phyloP scores from a whole-genome alignment of 2,329 filamentous ascomycete species.

The Gremmenia infestans region DNA sequence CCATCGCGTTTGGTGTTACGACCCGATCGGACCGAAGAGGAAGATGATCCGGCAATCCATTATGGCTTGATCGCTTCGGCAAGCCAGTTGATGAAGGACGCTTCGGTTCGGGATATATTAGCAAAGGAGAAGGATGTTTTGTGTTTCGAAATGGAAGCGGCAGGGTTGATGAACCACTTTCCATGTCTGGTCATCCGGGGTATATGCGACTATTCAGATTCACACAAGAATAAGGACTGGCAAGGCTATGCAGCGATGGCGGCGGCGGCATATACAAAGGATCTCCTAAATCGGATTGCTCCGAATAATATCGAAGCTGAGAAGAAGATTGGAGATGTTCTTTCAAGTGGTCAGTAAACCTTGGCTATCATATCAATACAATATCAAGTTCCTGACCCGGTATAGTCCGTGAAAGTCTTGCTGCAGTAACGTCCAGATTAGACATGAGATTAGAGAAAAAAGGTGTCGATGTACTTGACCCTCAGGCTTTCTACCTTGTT shows the following conservation, averaged over 20 bases:
- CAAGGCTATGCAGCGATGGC: conserved; percentile 17
- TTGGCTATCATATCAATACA: no score
- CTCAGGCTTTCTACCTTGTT: conserved; percentile 1
- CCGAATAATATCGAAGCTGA: no score
- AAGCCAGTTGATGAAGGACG: conserved; percentile 23
- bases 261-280: conserved; percentile 23
- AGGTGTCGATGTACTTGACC: not conserved
- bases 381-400: no score
- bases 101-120: conserved; percentile 12
- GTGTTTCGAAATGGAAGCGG: conserved; percentile 34
- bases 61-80: conserved; percentile 34
- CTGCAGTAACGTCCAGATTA: no score
- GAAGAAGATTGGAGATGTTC: no score
- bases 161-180: conserved; percentile 30
- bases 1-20: conserved; percentile 16
- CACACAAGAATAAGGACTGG: conserved; percentile 19
- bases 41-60: conserved; percentile 28
- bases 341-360: no score
- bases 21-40: conserved; percentile 11
- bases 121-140: conserved; percentile 19
- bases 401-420: no score
- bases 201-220: conserved; percentile 34
- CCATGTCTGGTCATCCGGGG: conserved; percentile 32
- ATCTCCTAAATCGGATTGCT: conserved; percentile 12
- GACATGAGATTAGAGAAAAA: no score